Base-by-base conservation (phyloP, 352 stramenopile genomes). In the Pythium vanterpoolii region DNA sequence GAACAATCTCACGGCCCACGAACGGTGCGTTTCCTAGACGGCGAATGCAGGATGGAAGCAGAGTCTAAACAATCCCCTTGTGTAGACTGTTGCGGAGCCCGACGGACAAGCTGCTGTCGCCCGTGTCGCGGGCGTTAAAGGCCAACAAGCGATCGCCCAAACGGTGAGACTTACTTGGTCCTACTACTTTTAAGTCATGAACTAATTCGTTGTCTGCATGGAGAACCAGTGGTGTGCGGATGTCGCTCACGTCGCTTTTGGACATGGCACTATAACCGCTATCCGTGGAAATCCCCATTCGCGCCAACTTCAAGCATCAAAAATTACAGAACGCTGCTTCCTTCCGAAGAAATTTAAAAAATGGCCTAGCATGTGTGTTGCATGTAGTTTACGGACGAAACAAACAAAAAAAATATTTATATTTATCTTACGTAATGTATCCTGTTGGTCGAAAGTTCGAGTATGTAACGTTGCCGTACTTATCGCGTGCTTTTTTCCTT, bases 51-150 rank as follows among this genome's bases (percentile, higher is more conserved):
- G n/a, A n/a, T n/a, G n/a, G n/a, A n/a, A n/a, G n/a, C n/a, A n/a
- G n/a, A n/a, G n/a, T n/a, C n/a, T n/a, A n/a, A n/a, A n/a, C n/a
- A n/a, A n/a, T n/a, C n/a, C 5, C 43, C 18, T 43, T 27, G 19
- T 28, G 3, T 56, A 90, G 78, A 49, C 54, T 90, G 36, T 61
- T 85, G 0, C 73, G 64, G 11, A 90, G 80, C 38, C 80, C 80
- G 1, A 90, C 80, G 7, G 80, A 90, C 63, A 83, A 74, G 42
- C 62, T 88, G 56, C 26, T 89, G n/a, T 89, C 80, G 14, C 80
- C 80, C 10, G 76, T 86, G 4, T 86, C 72, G 1, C 69, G 68
- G 26, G 78, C 78, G 13, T 51, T 90, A 13, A 69, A 64, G 14
- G 64, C 63, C 18, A 67, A 65, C 36, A 63, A 62, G 45, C 56